phyloP scores from a whole-genome alignment of 2,329 filamentous ascomycete genomes.

The Sporothrix brasiliensis region DNA sequence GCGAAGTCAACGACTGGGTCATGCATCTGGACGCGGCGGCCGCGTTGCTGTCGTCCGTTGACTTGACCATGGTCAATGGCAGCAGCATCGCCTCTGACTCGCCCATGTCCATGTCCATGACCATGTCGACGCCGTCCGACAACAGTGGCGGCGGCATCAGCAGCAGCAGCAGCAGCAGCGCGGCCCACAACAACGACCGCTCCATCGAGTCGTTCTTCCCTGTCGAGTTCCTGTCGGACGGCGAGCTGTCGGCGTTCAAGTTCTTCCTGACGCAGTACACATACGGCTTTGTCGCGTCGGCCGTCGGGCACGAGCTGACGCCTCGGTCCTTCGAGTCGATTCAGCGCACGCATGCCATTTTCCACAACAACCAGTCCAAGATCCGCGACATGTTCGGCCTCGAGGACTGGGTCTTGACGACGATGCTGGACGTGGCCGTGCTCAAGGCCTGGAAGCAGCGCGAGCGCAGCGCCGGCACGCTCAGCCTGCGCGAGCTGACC shows the following conservation, averaged over 20 bases:
- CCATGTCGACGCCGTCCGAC: conserved; percentile 13
- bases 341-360: conserved; percentile 29
- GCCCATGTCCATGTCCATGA: conserved; percentile 18
- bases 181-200: neutral
- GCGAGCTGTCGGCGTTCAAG: conserved; percentile 24
- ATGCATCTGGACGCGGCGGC: conserved; percentile 29
- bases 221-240: conserved; percentile 24
- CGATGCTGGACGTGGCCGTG: conserved; percentile 28
- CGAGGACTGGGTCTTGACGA: conserved; percentile 29
- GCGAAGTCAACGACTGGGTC: conserved; percentile 26
- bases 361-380: conserved; percentile 27
- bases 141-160: neutral
- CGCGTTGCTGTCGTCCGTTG: conserved; percentile 28
- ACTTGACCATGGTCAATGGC: conserved; percentile 19
- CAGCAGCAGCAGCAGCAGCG: too few relatives aligned
- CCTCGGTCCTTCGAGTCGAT: conserved; percentile 28
- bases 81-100: neutral
- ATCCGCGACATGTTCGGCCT: conserved; percentile 25
- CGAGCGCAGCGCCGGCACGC: conserved; percentile 28
- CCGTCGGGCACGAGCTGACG: conserved; percentile 25
- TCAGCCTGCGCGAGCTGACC: conserved; percentile 25
- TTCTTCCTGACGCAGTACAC: conserved; percentile 30
- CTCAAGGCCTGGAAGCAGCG: conserved; percentile 31
- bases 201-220: conserved; percentile 18
- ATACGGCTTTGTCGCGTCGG: conserved; percentile 19